Base-by-base conservation (phyloP, 1,284 basidiomycete genomes). In the Boletus albobrunnescens region DNA sequence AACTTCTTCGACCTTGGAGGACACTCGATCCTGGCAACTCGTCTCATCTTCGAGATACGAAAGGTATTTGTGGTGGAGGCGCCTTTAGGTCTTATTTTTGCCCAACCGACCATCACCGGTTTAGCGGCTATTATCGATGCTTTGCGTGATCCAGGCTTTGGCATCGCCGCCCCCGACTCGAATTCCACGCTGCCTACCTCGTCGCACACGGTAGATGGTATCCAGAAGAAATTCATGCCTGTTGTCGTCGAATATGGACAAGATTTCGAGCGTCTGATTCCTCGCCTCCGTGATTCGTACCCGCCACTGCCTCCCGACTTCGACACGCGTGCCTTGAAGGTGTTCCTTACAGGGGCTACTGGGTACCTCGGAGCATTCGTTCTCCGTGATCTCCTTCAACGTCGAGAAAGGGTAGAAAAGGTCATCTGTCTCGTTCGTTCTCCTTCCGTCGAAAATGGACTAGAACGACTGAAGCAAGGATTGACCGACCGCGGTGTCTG, bases 1-100 rank as follows among this genome's bases (percentile, higher is more conserved):
- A 92, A 82, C 68, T 99, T 99, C 80, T 99, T 98, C 71, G 96
- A 99, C 68, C 78, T 99, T 24, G 96, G 96, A 31, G 96, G 96
- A 2, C 96, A 99, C 71, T 99, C 96, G 12, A 98, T 99, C 61
- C 81, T 99, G 20, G 96, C 95, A 0, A 99, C 95, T 4, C 84
- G 95, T 24, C 81, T 99, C 52, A 92, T 99, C 56, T 99, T 99
- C 64, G 93, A 97, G 69, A 86, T 99, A 51, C 86, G 96, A 64
- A 97, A 95, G 72, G 73, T 78, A 0, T 95, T 99, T 63, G 87
- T 95, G 12, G 79, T 97, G 35, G 86, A 94, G 51, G 92, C 92
- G 3, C 95, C 96, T 1, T 75, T 99, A 16, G 92, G 94, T 9
- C 75, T 98, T 37, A 85, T 99, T 24, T 99, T 98, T 67, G 91